Evolutionary conservation across 2,329 filamentous ascomycete species (phyloP).

Genomic region (Nemania sp.): DNA sequence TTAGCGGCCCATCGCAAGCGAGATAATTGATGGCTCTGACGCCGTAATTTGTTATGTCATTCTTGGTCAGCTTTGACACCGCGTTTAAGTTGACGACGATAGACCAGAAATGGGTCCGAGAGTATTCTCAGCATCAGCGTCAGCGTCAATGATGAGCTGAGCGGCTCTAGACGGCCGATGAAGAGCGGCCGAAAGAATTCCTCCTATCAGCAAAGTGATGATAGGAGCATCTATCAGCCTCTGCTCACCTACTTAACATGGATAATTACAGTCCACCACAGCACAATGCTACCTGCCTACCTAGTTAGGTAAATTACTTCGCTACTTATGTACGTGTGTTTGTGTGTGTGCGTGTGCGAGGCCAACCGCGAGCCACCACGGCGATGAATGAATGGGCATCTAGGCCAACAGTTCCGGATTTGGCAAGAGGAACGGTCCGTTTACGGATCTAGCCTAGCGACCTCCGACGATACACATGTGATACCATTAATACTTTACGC

Average conservation of each 20-base stretch:
- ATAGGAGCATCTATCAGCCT: not conserved
- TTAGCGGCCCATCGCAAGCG: not conserved
- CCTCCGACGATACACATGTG: too few species aligned
- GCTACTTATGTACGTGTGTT: too few species aligned
- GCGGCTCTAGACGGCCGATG: too few species aligned
- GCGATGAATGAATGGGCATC: constrained; percentile 2
- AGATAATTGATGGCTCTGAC: not conserved
- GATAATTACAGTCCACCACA: constrained; percentile 14
- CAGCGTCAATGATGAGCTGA: too few species aligned
- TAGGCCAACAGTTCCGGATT: not conserved
- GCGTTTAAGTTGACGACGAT: not conserved
- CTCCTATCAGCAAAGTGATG: constrained; percentile 5
- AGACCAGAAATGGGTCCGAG: not conserved
- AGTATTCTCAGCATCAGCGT: too few species aligned
- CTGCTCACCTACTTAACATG: constrained; percentile 1
- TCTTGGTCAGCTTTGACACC: constrained; percentile 7
- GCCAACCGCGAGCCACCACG: not conserved
- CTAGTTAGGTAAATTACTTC: too few species aligned
- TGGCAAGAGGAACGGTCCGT: constrained; percentile 8
- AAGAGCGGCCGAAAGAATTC: not conserved
- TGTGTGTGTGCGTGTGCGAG: not conserved
- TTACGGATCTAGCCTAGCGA: not conserved
- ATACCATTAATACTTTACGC: not conserved
- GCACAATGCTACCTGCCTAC: constrained; percentile 17
- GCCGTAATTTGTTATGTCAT: constrained; percentile 5